phyloP scores from a whole-genome alignment of 2,329 filamentous ascomycete genomes.

The Aspergillus sp. region DNA sequence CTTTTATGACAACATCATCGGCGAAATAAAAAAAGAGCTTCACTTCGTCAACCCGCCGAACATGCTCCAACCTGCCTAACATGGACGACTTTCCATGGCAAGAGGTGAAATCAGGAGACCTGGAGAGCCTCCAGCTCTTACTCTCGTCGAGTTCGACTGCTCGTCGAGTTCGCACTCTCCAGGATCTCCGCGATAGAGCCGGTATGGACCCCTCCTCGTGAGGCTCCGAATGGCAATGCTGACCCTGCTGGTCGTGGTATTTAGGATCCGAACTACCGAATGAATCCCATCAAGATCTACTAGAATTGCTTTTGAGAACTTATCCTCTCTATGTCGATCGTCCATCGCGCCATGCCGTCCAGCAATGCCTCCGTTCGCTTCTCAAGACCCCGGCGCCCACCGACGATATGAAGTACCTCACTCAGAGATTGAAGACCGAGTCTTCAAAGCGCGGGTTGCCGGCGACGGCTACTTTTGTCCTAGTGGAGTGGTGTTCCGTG shows the following conservation, averaged over 20 bases:
- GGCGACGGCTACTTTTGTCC: constrained; percentile 70
- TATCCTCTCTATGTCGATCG: constrained; percentile 83
- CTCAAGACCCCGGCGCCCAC: constrained; percentile 52
- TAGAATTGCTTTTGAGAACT: constrained; percentile 74
- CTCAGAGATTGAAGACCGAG: constrained; percentile 62
- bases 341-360: constrained; percentile 71
- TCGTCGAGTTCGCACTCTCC: constrained; percentile 33
- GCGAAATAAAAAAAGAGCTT: constrained; percentile 11
- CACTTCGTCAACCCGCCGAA: constrained; percentile 16
- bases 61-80: constrained; percentile 24
- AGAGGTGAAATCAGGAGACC: constrained; percentile 35
- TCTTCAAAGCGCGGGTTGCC: constrained; percentile 70
- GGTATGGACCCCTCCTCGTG: constrained; percentile 20
- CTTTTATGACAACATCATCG: constrained; percentile 34
- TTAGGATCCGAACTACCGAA: constrained; percentile 27
- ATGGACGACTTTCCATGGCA: constrained; percentile 40
- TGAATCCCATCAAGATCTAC: constrained; percentile 38
- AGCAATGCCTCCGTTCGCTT: constrained; percentile 66
- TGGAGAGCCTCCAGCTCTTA: constrained; percentile 31
- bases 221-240: constrained; percentile 5
- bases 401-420: constrained; percentile 46
- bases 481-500: constrained; percentile 82
- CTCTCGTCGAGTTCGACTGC: constrained; percentile 37
- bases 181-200: constrained; percentile 39
- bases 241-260: constrained; percentile 5